Base-by-base conservation (phyloP, 2,329 filamentous ascomycete genomes). In the Raffaelea albimanens region DNA sequence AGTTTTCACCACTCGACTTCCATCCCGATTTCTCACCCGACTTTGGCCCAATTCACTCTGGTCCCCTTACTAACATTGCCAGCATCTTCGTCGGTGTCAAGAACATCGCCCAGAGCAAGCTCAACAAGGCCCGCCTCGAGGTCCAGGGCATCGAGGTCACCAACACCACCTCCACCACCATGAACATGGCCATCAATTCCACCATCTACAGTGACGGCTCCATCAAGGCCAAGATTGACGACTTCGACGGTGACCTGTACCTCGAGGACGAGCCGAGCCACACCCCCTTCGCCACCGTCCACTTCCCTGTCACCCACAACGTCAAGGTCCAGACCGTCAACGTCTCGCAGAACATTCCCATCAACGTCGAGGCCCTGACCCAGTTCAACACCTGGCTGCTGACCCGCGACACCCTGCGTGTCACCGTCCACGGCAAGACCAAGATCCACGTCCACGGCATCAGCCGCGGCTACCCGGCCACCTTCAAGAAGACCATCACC, bases 11-110 rank as follows among this genome's bases (percentile, higher is more conserved):
- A n/a, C n/a, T n/a, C n/a, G n/a, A n/a, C n/a, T n/a, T n/a, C n/a
- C n/a, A n/a, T n/a, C n/a, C n/a, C n/a, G n/a, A n/a, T n/a, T n/a
- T n/a, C n/a, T n/a, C n/a, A n/a, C n/a, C n/a, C n/a, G n/a, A n/a
- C n/a, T n/a, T n/a, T n/a, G n/a, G n/a, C n/a, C n/a, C n/a, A n/a
- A n/a, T n/a, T n/a, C n/a, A n/a, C n/a, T n/a, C n/a, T n/a, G n/a
- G n/a, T n/a, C n/a, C n/a, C n/a, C n/a, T n/a, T n/a, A n/a, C n/a
- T n/a, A n/a, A n/a, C n/a, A n/a, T 72, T 20, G 7, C 16, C 52
- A 80, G 76, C 56, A 68, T 81, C 58, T 70, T 78, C 46, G 74
- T 79, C 42, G 72, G 62, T 36, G 66, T 81, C 25, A 75, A 76
- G 48, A 73, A 69, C 55, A 73, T 80, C 49, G 75, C 74, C 31